A percentile compares a stretch with the other conserved stretches of the same genome.
Evolutionary conservation across 2,329 filamentous ascomycete species (phyloP).

Genomic region (Aspergillus pseudotamarii): DNA sequence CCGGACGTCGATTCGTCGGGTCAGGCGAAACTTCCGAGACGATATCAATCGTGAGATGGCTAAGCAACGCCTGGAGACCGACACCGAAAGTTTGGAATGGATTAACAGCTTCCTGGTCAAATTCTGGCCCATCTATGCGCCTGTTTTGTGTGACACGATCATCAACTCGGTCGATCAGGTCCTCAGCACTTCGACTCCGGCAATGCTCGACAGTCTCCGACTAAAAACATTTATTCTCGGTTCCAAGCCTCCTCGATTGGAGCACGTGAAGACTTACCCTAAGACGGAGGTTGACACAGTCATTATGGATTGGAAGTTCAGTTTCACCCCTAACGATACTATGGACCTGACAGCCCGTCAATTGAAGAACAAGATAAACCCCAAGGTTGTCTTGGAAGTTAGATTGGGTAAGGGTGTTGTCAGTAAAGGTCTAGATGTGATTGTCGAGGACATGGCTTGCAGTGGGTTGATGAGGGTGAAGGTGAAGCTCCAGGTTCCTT

Average conservation of each 20-base stretch:
- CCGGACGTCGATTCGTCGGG: constrained; percentile 87
- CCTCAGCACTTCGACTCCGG: constrained; percentile 84
- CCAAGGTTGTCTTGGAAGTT: constrained; percentile 93
- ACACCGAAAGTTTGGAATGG: constrained; percentile 94
- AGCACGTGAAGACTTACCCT: constrained; percentile 97
- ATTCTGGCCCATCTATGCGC: constrained; percentile 99
- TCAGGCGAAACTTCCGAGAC: constrained; percentile 93
- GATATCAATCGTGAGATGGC: constrained; percentile 88
- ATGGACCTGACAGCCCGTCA: constrained; percentile 89
- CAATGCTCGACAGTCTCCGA: constrained; percentile 90
- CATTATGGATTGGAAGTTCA: constrained; percentile 99
- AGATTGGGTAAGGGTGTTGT: constrained; percentile 94
- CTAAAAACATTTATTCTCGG: constrained; percentile 93
- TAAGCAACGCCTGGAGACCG: constrained; percentile 83
- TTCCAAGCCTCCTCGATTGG: constrained; percentile 91
- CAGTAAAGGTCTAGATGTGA: constrained; percentile 94
- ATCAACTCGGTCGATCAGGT: constrained; percentile 96
- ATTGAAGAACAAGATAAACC: constrained; percentile 93
- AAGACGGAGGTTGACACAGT: constrained; percentile 94
- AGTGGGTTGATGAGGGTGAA: constrained; percentile 95
- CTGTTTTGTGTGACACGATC: constrained; percentile 87
- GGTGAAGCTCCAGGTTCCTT: constrained; percentile 94
- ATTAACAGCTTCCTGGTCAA: constrained; percentile 98
- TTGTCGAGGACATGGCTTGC: constrained; percentile 97
- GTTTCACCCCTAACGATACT: constrained; percentile 94